A percentile compares a stretch with the other conserved stretches of the same genome.
Evolutionary conservation across 2,329 filamentous ascomycete genomes (phyloP).

Genomic region (Ophiocordyceps australis): DNA sequence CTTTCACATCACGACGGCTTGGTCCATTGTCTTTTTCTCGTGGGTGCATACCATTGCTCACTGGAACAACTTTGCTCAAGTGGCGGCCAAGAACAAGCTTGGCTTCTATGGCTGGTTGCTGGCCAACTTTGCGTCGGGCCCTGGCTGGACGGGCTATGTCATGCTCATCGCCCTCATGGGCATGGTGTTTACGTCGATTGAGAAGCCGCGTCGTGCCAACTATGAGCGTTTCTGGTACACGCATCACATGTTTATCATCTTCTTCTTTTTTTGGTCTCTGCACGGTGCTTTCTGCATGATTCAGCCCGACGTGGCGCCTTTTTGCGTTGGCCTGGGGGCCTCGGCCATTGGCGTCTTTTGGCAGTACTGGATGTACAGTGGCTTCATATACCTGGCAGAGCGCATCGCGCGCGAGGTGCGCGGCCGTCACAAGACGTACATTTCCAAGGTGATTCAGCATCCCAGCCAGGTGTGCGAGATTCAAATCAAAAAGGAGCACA

Average conservation of each 20-base stretch:
- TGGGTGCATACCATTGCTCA: slow-evolving; percentile 76
- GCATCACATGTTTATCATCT: slow-evolving; percentile 73
- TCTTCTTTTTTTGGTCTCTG: slow-evolving; percentile 84
- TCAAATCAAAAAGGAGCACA: slow-evolving; percentile 81
- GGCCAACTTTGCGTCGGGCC: slow-evolving; percentile 61
- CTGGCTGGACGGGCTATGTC: slow-evolving; percentile 73
- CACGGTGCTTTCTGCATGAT: slow-evolving; percentile 88
- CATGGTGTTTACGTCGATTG: slow-evolving; percentile 61
- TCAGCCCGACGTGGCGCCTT: slow-evolving; percentile 63
- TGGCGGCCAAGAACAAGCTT: slow-evolving; percentile 55
- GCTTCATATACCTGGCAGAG: slow-evolving; percentile 66
- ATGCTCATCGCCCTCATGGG: slow-evolving; percentile 66
- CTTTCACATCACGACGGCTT: slow-evolving; percentile 70
- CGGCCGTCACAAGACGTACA: slow-evolving; percentile 67
- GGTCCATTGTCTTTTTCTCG: slow-evolving; percentile 79
- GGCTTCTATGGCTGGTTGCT: slow-evolving; percentile 63
- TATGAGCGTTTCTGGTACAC: slow-evolving; percentile 87
- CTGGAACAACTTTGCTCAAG: slow-evolving; percentile 72
- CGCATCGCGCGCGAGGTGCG: slow-evolving; percentile 61
- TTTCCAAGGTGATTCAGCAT: slow-evolving; percentile 80
- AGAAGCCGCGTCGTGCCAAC: slow-evolving; percentile 63
- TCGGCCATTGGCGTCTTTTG: slow-evolving; percentile 62
- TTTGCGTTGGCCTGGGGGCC: slow-evolving; percentile 50
- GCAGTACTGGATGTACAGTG: slow-evolving; percentile 80
- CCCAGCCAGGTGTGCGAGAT: slow-evolving; percentile 81